A percentile compares a stretch with the other conserved stretches of the same genome.
phyloP scores from a whole-genome alignment of 257 asterid genomes.

The Nemophila menziesii region DNA sequence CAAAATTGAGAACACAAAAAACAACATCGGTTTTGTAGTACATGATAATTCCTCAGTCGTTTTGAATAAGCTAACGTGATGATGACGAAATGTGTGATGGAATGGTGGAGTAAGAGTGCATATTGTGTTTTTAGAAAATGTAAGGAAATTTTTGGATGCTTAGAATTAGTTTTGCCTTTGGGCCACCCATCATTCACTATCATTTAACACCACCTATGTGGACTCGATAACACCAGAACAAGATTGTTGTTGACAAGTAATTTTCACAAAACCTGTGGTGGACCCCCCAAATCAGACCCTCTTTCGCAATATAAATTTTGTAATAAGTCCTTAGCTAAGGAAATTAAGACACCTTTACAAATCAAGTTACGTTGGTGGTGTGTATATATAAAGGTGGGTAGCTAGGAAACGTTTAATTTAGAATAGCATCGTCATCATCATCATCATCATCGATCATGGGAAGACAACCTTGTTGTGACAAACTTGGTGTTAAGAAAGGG shows the following conservation, averaged over 20 bases:
- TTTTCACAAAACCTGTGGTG: constrained; percentile 65
- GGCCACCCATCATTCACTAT: constrained; percentile 51
- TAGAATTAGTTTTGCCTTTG: constrained; percentile 32
- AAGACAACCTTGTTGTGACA: constrained; percentile 95
- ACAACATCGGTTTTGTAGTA: not conserved
- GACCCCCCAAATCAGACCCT: constrained; percentile 30
- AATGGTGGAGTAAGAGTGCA: constrained; percentile 72
- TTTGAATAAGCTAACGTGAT: constrained; percentile 28
- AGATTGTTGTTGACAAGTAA: constrained; percentile 46
- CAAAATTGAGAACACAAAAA: too few species aligned
- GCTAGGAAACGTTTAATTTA: constrained; percentile 21
- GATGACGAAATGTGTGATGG: constrained; percentile 71
- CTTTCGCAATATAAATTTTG: constrained; percentile 3
- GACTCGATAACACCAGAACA: constrained; percentile 36
- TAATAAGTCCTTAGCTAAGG: not conserved
- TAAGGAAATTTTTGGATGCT: constrained; percentile 8
- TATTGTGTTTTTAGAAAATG: constrained; percentile 18
- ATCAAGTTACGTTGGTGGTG: constrained; percentile 11
- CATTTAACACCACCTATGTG: constrained; percentile 22
- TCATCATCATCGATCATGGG: constrained; percentile 36
- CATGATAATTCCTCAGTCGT: constrained; percentile 8
- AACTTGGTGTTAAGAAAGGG: constrained; percentile 91
- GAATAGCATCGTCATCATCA: not conserved
- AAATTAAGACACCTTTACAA: not conserved
- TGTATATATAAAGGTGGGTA: constrained; percentile 85